phyloP scores from a whole-genome alignment of 23 red algal genomes.

The Gracilaria gracilis region DNA sequence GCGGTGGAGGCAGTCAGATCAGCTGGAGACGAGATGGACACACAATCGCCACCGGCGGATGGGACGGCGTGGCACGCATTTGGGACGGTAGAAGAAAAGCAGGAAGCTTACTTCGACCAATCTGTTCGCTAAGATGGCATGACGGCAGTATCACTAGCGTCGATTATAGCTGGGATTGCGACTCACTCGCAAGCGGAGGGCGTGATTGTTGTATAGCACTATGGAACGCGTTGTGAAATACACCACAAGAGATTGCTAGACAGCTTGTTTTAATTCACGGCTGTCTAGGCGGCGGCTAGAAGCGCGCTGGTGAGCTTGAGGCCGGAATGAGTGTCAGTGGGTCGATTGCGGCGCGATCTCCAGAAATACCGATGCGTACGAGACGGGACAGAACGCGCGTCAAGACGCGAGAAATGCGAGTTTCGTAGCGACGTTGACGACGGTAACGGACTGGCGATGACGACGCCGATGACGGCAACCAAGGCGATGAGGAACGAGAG shows the following conservation, averaged over 20 bases:
- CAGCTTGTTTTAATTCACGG: neutral
- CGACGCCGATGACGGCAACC: neutral
- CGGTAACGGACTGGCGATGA: neutral
- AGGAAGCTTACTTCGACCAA: neutral
- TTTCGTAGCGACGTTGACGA: neutral
- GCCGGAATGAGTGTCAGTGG: neutral
- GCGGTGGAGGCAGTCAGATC: neutral
- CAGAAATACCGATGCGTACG: neutral
- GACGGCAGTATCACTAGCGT: neutral
- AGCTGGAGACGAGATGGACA: neutral
- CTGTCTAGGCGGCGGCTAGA: neutral
- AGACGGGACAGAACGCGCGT: neutral
- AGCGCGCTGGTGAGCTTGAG: constrained; percentile 6
- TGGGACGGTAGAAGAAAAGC: neutral
- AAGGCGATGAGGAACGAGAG: neutral
- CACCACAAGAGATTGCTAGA: neutral
- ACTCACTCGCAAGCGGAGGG: neutral
- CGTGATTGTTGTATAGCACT: neutral
- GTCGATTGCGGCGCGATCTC: neutral
- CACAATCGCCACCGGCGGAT: neutral
- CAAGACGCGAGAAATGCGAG: neutral
- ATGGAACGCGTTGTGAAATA: neutral
- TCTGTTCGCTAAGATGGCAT: constrained; percentile 31
- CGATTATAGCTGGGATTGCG: neutral
- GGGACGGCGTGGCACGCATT: constrained; percentile 2